phyloP scores from a whole-genome alignment of 2,329 filamentous ascomycete genomes.

The Claviceps lovelessii region DNA sequence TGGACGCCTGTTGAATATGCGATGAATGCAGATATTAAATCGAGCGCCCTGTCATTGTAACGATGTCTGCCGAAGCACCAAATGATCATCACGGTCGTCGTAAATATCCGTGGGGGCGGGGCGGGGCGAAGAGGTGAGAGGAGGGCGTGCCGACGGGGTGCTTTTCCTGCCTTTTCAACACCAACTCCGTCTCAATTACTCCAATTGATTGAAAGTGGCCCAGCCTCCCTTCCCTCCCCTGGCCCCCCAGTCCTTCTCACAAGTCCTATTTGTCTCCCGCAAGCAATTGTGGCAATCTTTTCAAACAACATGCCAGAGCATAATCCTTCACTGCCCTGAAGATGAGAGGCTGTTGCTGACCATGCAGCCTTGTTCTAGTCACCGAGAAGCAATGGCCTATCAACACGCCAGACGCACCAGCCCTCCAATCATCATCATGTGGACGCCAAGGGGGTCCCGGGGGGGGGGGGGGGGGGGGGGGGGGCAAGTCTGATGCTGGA shows the following conservation, averaged over 20 bases:
- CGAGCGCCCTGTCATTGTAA: neutral
- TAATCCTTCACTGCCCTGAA: neutral
- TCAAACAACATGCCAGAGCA: neutral
- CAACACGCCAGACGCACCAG: neutral
- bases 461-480: too few relatives aligned
- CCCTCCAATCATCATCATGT: neutral
- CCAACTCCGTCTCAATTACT: neutral
- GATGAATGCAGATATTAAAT: neutral
- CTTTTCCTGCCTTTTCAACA: neutral
- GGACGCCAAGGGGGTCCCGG: neutral
- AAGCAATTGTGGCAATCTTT: neutral
- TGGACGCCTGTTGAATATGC: neutral
- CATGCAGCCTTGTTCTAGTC: neutral
- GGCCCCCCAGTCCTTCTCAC: neutral
- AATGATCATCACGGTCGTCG: neutral
- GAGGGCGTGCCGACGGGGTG: too few relatives aligned
- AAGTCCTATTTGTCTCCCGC: neutral
- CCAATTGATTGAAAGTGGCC: neutral
- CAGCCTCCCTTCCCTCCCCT: neutral
- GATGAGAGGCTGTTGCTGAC: neutral
- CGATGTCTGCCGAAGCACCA: neutral
- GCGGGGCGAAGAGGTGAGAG: neutral
- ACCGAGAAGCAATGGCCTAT: conserved; percentile 1
- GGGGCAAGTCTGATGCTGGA: neutral
- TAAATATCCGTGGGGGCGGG: neutral